Evolutionary conservation across 2,329 filamentous ascomycete species (phyloP).

Genomic region (Botrytis cinerea): DNA sequence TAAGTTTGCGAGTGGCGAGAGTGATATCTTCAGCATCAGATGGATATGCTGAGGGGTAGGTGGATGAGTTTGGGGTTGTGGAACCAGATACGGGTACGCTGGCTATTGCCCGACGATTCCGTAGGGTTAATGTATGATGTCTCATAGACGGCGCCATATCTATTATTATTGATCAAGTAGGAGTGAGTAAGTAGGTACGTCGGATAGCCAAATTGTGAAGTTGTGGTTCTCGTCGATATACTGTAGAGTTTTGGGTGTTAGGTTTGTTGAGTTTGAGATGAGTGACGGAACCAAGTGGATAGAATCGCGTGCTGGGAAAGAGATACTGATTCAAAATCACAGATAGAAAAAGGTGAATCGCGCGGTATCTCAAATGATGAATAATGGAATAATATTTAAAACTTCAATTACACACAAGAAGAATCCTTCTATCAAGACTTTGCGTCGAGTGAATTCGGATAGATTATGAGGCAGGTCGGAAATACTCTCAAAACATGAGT

Average conservation of each 20-base stretch:
- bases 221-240: not conserved
- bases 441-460: not conserved
- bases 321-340: constrained; percentile 14
- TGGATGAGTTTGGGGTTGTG: constrained; percentile 30
- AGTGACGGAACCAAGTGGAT: not conserved
- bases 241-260: not conserved
- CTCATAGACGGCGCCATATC: constrained; percentile 9
- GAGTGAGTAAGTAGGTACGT: not conserved
- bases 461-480: constrained; percentile 30
- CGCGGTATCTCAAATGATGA: not conserved
- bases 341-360: not conserved
- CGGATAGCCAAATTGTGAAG: not conserved
- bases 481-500: constrained; percentile 27
- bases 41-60: constrained; percentile 35
- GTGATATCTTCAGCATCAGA: constrained; percentile 37
- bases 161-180: not conserved
- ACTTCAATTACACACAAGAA: constrained; percentile 5
- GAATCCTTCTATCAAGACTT: not conserved
- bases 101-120: constrained; percentile 12
- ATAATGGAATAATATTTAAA: constrained; percentile 10
- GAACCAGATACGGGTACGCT: constrained; percentile 18
- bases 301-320: not conserved
- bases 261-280: not conserved
- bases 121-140: constrained; percentile 9
- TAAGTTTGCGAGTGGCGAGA: constrained; percentile 11